phyloP scores from a whole-genome alignment of 768 basidiomycete genomes.

The Tylopilus balloui region DNA sequence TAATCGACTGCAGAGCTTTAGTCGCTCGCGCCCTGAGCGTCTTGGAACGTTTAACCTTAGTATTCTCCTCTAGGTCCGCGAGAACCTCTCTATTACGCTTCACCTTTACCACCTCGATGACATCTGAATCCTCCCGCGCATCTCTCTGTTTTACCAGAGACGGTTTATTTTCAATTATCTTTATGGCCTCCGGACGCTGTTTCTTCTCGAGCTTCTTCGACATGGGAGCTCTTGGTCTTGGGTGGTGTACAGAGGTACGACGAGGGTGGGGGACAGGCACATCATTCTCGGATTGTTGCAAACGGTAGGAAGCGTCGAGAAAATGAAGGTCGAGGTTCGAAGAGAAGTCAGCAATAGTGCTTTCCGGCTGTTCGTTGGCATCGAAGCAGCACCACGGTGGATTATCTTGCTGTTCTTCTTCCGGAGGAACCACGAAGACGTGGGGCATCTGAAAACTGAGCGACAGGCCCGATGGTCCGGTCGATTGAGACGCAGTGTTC shows the following conservation, averaged over 20 bases:
- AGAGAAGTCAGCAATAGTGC: slow-evolving; percentile 10
- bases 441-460: slow-evolving; percentile 36
- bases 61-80: slow-evolving; percentile 23
- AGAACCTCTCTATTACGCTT: slow-evolving; percentile 33
- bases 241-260: slow-evolving; percentile 5
- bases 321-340: slow-evolving; percentile 30
- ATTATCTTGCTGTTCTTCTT: slow-evolving; percentile 46
- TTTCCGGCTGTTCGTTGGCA: slow-evolving; percentile 35
- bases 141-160: slow-evolving; percentile 23
- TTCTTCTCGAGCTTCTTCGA: slow-evolving; percentile 28
- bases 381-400: slow-evolving; percentile 57
- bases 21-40: slow-evolving; percentile 46
- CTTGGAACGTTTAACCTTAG: slow-evolving; percentile 32
- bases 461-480: slow-evolving; percentile 1
- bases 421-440: slow-evolving; percentile 55
- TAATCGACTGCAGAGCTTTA: slow-evolving; percentile 44
- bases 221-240: slow-evolving; percentile 5
- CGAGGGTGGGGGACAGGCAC: slow-evolving; percentile 1
- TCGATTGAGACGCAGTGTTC: slow-evolving; percentile 17
- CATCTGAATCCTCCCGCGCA: slow-evolving; percentile 46
- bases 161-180: slow-evolving; percentile 22
- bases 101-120: slow-evolving; percentile 59
- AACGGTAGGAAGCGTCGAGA: slow-evolving; percentile 30
- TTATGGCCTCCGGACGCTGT: slow-evolving; percentile 27
- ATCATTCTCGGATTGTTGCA: slow-evolving; percentile 12